These are phyloP conservation scores for Sporothrix inflata DNA, from an alignment of 2,329 filamentous ascomycete genomes.

Conservation along the genomic window DNA sequence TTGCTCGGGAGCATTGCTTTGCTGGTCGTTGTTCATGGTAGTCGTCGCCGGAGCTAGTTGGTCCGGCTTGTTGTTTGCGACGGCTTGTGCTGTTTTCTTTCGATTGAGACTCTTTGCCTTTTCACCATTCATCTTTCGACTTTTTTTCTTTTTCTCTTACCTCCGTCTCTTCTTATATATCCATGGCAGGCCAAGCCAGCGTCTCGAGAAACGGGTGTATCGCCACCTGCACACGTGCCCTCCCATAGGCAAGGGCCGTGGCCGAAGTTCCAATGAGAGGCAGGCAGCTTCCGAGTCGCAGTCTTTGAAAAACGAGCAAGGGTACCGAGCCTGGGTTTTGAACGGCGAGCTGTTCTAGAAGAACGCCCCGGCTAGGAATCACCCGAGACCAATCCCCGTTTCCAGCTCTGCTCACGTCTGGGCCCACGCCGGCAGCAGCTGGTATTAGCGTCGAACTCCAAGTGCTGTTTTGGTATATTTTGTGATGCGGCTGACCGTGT, in stretches of 20 bases:
- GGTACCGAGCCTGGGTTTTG: constrained; percentile 1
- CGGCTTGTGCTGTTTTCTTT: constrained; percentile 14
- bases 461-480: background rate
- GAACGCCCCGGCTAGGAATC: background rate
- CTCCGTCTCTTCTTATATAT: constrained; percentile 22
- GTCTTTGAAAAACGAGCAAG: background rate
- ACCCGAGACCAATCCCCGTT: background rate
- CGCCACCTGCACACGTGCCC: constrained; percentile 18
- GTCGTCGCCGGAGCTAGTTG: constrained; percentile 4
- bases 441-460: background rate
- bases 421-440: background rate
- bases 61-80: background rate
- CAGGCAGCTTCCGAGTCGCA: constrained; percentile 4
- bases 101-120: background rate
- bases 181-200: background rate
- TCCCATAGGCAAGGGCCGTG: background rate
- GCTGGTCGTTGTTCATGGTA: constrained; percentile 27
- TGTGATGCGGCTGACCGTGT: background rate
- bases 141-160: background rate
- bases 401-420: background rate
- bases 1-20: constrained; percentile 22
- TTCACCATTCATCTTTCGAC: background rate
- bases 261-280: constrained; percentile 2
- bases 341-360: background rate
- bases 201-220: background rate